Evolutionary conservation across 129 eudicot species (phyloP), one percentile per base, ranked within the genome.

Genomic region (Rutidosis leptorrhynchoides): DNA sequence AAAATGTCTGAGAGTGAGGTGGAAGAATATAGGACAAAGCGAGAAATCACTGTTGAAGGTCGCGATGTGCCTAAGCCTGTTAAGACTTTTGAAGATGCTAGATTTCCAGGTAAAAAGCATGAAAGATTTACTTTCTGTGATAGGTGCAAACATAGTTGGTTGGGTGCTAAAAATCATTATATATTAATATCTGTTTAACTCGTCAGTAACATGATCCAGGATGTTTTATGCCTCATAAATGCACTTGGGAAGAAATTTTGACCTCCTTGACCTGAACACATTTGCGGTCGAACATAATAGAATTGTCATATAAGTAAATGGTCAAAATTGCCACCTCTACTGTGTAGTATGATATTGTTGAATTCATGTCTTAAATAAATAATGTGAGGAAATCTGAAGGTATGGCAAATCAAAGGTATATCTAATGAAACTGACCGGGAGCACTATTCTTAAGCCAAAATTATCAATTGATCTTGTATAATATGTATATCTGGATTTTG

Each of bases 21-120:
- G 48, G 99, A 86, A 65, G 96, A 88, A 20, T 93, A 93, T 27
- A 77, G 99, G 77, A 75, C 19, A 35, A 71, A 57, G 29, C 70
- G 99, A 71, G 99, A 93, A 81, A 93, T 93, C 37, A 93, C 99
- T 0, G 95, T 93, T 20, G 99, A 93, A 59, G 99, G 99, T 2
- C 90, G 87, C 6, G 96, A 89, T n/a, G 99, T 93, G 58, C 99
- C 99, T 15, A 93, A 82, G 75, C 99, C 99, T 17, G 83, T 93
- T 9, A 84, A 84, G 71, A 80, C 83, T 22, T 93, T 93, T 65
- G 40, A 17, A 0, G 99, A 93, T 77, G 87, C 80, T 11, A 84
- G 99, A 46, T 93, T 93, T 77, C 99, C 99, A 88, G 99, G 99
- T 93, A 83, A 65, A 32, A 55, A 11, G 16, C 6, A 55, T 55